Conservation (phyloP, 768 basidiomycete species). For the Panellus pusillus region DNA sequence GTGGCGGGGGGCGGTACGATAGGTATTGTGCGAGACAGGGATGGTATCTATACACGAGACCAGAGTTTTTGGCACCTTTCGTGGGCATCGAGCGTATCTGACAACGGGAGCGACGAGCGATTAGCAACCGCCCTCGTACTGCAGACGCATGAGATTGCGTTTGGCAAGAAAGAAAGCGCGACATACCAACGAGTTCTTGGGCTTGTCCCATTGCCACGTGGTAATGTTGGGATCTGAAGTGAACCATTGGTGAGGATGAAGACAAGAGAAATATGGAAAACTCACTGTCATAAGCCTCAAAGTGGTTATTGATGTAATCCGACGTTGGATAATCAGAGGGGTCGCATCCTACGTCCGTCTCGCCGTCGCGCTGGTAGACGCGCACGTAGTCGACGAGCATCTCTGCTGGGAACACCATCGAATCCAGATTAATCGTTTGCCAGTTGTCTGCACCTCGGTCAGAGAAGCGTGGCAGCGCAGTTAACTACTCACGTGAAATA, state of each 20-base stretch:
- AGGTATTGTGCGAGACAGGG: too few species aligned
- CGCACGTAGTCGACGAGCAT: slow-evolving; percentile 79
- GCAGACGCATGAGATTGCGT: too few species aligned
- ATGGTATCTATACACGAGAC: too few species aligned
- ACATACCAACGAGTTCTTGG: slow-evolving; percentile 38
- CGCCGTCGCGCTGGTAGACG: slow-evolving; percentile 69
- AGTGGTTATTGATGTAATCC: slow-evolving; percentile 58
- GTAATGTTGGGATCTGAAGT: slow-evolving; percentile 42
- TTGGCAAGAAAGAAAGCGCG: too few species aligned
- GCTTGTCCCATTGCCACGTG: slow-evolving; percentile 41
- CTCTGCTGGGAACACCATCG: slow-evolving; percentile 69
- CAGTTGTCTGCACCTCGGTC: slow-evolving; percentile 36
- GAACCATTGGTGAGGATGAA: not conserved
- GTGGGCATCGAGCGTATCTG: too few species aligned
- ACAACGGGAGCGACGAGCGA: too few species aligned
- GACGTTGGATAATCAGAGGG: slow-evolving; percentile 66
- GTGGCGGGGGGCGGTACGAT: too few species aligned
- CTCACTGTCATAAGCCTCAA: slow-evolving; percentile 60
- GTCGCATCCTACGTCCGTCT: slow-evolving; percentile 64
- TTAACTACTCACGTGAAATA: slow-evolving; percentile 47
- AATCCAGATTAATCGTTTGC: slow-evolving; percentile 54
- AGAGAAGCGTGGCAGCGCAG: not conserved
- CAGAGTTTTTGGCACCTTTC: too few species aligned
- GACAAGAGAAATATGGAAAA: slow-evolving; percentile 16
- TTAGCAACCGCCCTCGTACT: too few species aligned